phyloP scores from a whole-genome alignment of 2,329 filamentous ascomycete species.

The Clathrospora elynae region DNA sequence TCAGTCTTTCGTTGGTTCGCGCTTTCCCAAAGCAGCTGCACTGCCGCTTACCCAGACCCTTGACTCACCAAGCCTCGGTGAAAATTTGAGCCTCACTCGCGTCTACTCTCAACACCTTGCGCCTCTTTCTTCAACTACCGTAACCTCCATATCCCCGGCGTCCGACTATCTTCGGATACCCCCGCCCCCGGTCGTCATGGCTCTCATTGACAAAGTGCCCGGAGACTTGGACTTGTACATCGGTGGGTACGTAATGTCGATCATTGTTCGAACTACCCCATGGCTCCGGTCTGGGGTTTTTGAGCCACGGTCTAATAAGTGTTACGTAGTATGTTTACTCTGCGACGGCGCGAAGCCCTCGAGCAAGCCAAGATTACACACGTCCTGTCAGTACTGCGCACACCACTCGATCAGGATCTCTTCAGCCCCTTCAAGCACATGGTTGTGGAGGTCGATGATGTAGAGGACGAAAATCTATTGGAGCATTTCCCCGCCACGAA shows the following conservation, averaged over 20 bases:
- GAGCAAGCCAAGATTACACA: slow-evolving; percentile 80
- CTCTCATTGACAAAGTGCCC: slow-evolving; percentile 67
- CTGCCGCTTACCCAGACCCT: too few species aligned
- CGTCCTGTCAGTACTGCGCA: slow-evolving; percentile 79
- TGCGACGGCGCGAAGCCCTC: slow-evolving; percentile 73
- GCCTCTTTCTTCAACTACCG: slow-evolving; percentile 7
- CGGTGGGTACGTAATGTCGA: slow-evolving; percentile 67
- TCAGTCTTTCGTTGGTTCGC: slow-evolving; percentile 1
- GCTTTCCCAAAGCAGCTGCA: slow-evolving; percentile 9
- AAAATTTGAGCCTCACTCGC: slow-evolving; percentile 28
- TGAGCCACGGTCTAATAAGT: slow-evolving; percentile 32
- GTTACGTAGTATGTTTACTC: slow-evolving; percentile 71
- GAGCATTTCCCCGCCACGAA: slow-evolving; percentile 79
- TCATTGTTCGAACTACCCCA: slow-evolving; percentile 24
- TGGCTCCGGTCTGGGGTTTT: slow-evolving; percentile 13
- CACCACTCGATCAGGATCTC: slow-evolving; percentile 61
- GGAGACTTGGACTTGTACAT: slow-evolving; percentile 75
- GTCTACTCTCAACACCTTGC: slow-evolving; percentile 22
- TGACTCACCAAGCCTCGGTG: slow-evolving; percentile 35
- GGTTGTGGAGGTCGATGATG: slow-evolving; percentile 85
- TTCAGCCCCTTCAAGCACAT: slow-evolving; percentile 72
- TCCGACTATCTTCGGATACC: slow-evolving; percentile 20
- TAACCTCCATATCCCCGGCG: slow-evolving; percentile 25
- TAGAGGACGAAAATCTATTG: slow-evolving; percentile 85
- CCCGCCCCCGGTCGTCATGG: slow-evolving; percentile 52